Evolutionary conservation across 257 asterid species (phyloP).

Genomic region (Coffea canephora): DNA sequence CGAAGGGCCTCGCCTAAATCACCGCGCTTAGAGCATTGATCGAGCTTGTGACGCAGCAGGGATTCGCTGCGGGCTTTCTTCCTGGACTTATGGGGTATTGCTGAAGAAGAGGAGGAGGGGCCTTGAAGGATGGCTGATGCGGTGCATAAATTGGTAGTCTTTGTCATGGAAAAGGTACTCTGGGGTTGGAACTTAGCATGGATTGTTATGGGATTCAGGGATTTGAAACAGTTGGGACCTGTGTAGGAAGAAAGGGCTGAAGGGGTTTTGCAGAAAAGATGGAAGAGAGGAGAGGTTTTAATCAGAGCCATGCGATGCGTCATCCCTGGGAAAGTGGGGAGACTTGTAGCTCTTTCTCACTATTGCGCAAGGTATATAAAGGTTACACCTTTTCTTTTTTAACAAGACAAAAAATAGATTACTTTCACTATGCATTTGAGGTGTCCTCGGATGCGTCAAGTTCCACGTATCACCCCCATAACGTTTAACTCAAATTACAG

Average conservation of each 20-base stretch:
- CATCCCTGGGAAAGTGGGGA: no score
- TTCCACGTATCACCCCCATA: no score
- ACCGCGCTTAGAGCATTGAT: slow-evolving; percentile 55
- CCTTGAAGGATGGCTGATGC: background rate
- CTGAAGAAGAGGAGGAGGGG: background rate
- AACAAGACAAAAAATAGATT: no score
- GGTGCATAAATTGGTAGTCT: background rate
- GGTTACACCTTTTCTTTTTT: no score
- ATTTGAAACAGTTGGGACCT: background rate
- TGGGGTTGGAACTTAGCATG: background rate
- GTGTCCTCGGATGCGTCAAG: no score
- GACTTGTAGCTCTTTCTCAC: no score
- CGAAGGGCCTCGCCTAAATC: slow-evolving; percentile 64
- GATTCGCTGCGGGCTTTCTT: slow-evolving; percentile 42
- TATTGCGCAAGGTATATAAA: no score
- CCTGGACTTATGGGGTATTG: slow-evolving; percentile 11
- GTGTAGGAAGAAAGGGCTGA: background rate
- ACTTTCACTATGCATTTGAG: no score
- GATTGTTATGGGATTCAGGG: background rate
- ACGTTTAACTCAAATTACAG: no score
- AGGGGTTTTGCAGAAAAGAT: slow-evolving; percentile 19
- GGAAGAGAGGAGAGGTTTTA: slow-evolving; percentile 2
- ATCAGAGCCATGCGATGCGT: slow-evolving; percentile 5
- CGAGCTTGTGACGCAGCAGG: slow-evolving; percentile 55
- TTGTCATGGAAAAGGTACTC: no score